A percentile compares a stretch with the other conserved stretches of the same genome.
phyloP scores from a whole-genome alignment of 1,284 basidiomycete species.

The Kwoniella shivajii region DNA sequence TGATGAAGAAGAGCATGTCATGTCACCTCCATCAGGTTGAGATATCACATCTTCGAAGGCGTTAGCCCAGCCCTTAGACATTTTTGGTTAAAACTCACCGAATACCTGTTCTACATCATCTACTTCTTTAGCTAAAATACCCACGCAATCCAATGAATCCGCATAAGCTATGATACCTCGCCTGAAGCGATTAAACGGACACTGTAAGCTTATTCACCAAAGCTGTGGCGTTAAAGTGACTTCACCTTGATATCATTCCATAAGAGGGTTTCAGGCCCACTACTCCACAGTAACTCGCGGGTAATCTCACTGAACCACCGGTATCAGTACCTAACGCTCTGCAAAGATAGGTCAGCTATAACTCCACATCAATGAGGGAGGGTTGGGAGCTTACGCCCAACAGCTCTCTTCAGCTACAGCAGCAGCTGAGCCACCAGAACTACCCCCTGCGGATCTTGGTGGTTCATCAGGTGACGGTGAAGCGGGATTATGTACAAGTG shows the following conservation, averaged over 20 bases:
- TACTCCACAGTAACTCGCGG: slow-evolving; percentile 90
- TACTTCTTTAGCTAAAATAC: slow-evolving; percentile 69
- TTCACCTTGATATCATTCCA: slow-evolving; percentile 79
- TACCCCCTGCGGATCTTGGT: slow-evolving; percentile 66
- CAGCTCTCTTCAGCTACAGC: slow-evolving; percentile 66
- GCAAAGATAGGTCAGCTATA: slow-evolving; percentile 5
- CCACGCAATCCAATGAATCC: slow-evolving; percentile 93
- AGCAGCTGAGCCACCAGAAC: slow-evolving; percentile 58
- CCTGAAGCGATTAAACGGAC: slow-evolving; percentile 55
- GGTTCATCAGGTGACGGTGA: slow-evolving; percentile 51
- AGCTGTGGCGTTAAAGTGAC: not conserved
- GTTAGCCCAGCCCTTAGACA: not conserved
- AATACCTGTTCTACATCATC: slow-evolving; percentile 63
- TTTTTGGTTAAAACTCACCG: slow-evolving; percentile 56
- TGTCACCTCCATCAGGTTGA: slow-evolving; percentile 71
- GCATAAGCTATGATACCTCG: slow-evolving; percentile 92
- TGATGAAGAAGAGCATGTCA: slow-evolving; percentile 65
- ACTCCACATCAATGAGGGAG: not conserved
- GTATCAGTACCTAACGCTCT: slow-evolving; percentile 94
- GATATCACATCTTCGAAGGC: slow-evolving; percentile 63
- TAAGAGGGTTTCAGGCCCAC: slow-evolving; percentile 94
- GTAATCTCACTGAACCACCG: slow-evolving; percentile 88
- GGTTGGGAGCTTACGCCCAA: slow-evolving; percentile 64
- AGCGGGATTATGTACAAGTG: slow-evolving; percentile 73
- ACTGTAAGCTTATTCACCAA: not conserved